These are phyloP conservation scores for Cyberlindnera bimundalis DNA, from an alignment of 805 yeast genomes.

Conservation along the genomic window DNA sequence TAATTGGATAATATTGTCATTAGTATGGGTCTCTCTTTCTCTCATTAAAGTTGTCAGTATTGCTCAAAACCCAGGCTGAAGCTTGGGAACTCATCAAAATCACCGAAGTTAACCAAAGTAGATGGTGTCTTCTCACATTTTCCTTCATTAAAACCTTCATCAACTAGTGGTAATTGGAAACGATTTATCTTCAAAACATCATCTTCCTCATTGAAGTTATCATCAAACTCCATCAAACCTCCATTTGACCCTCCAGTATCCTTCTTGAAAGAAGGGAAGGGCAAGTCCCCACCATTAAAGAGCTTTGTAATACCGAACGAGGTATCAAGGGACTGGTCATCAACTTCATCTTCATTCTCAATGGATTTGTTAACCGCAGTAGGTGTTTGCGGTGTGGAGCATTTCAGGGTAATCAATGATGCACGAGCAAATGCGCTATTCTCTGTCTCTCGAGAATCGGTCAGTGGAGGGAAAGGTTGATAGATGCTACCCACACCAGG, in stretches of 20 bases:
- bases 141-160: background rate
- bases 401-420: background rate
- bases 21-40: no score
- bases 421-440: background rate
- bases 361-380: no score
- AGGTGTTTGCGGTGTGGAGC: background rate
- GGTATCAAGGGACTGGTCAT: slow-evolving; percentile 6
- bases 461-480: slow-evolving; percentile 1
- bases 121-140: no score
- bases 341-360: slow-evolving; percentile 1
- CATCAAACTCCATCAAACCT: background rate
- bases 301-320: slow-evolving; percentile 10
- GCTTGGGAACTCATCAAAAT: slow-evolving; percentile 10
- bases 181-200: slow-evolving; percentile 1
- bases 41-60: background rate
- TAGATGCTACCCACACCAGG: background rate
- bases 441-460: background rate
- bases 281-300: slow-evolving; percentile 1
- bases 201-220: slow-evolving; percentile 6
- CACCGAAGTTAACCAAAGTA: slow-evolving; percentile 1
- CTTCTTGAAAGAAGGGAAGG: slow-evolving; percentile 7
- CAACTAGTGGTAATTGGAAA: background rate
- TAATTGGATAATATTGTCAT: no score
- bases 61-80: slow-evolving; percentile 3
- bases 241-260: background rate